phyloP scores from a whole-genome alignment of 768 basidiomycete genomes.

The Tephrocybe sp. region DNA sequence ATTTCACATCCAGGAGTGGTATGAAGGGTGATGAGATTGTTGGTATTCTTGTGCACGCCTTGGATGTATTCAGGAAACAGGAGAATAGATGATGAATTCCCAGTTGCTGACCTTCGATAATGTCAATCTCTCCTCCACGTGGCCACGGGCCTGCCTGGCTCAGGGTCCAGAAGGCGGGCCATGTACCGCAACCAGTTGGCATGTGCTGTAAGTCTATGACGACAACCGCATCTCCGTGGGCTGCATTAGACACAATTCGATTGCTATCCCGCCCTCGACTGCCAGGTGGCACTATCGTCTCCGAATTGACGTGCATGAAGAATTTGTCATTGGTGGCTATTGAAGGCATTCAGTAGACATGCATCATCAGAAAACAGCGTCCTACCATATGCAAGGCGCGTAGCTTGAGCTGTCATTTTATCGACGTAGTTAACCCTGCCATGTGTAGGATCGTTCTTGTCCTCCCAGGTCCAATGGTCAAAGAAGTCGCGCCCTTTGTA shows the following conservation, averaged over 20 bases:
- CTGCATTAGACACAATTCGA: conserved; percentile 44
- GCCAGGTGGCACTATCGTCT: conserved; percentile 30
- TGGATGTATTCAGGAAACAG: background rate
- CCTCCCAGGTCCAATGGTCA: conserved; percentile 46
- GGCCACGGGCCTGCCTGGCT: conserved; percentile 56
- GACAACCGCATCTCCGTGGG: conserved; percentile 45
- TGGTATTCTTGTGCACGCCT: conserved; percentile 48
- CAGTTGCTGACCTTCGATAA: conserved; percentile 47
- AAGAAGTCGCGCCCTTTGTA: conserved; percentile 35
- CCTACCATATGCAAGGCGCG: conserved; percentile 48
- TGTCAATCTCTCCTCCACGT: conserved; percentile 57
- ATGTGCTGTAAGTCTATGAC: conserved; percentile 58
- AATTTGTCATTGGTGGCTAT: conserved; percentile 42
- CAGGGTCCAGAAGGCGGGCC: conserved; percentile 66
- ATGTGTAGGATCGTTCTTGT: conserved; percentile 57
- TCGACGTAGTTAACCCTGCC: conserved; percentile 63
- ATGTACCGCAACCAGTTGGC: conserved; percentile 57
- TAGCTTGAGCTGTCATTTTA: conserved; percentile 34
- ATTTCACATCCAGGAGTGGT: conserved; percentile 49
- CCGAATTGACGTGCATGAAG: conserved; percentile 55
- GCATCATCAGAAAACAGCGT: background rate
- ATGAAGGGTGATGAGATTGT: conserved; percentile 55
- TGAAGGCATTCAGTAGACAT: background rate
- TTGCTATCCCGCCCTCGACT: conserved; percentile 55
- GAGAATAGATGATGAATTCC: no score